These are phyloP conservation scores for Cystobasidium sp. DNA, from an alignment of 1,284 basidiomycete species.

Conservation along the genomic window DNA sequence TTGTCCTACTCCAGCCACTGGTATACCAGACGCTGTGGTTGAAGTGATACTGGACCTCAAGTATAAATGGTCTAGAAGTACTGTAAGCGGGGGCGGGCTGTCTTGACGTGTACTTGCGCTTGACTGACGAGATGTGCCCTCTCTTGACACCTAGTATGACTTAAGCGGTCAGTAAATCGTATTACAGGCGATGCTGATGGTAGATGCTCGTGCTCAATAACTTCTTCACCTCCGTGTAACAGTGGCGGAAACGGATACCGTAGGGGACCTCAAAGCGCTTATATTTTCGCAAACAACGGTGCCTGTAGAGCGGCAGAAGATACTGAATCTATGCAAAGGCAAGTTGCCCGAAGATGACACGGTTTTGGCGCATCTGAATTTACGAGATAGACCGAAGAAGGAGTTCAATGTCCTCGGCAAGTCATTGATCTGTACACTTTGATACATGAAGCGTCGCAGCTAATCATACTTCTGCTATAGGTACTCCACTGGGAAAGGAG, in stretches of 20 bases:
- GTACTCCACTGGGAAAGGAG: conserved; percentile 38
- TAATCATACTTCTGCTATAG: background rate
- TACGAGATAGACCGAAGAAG: conserved; percentile 66
- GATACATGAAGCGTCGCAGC: background rate
- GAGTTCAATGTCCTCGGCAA: conserved; percentile 75
- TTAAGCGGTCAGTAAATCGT: background rate
- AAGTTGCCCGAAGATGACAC: conserved; percentile 77
- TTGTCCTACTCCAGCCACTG: background rate
- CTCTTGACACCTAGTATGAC: background rate
- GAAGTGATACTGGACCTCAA: conserved; percentile 34
- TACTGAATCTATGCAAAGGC: conserved; percentile 81
- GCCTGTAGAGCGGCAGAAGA: conserved; percentile 84
- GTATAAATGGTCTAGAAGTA: conserved; percentile 38
- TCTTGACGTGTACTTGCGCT: too few relatives aligned
- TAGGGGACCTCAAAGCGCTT: conserved; percentile 42
- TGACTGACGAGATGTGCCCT: background rate
- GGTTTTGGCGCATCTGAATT: conserved; percentile 63
- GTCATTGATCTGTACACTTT: background rate
- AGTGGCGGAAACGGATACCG: conserved; percentile 41
- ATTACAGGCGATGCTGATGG: background rate
- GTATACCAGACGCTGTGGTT: conserved; percentile 12
- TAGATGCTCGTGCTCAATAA: background rate
- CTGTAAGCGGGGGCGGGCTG: conserved; percentile 3
- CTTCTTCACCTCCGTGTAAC: background rate
- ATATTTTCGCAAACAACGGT: conserved; percentile 44